Evolutionary conservation across 2,329 filamentous ascomycete species (phyloP), one percentile per base, ranked within the genome.

Genomic region (Alternaria dauci): DNA sequence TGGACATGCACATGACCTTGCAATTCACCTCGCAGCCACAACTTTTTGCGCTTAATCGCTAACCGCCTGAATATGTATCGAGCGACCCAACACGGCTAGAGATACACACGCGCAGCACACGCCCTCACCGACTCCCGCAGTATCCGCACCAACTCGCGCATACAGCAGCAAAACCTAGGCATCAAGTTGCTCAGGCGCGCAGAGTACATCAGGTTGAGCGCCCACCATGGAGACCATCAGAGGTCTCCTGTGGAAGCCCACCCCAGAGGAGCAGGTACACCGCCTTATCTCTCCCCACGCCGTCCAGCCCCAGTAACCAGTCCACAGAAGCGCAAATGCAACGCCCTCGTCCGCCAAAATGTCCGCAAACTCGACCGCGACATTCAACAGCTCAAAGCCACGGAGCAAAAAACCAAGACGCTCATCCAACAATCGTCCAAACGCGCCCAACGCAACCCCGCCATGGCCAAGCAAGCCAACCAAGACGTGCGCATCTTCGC

Each of bases 331-430:
- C 90, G 94, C 66, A 98, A 97, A 89, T 98, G 94, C 81, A 97
- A 97, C 80, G 84, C 88, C 63, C 87, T 98, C 63, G 91, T 99
- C 72, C 92, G 94, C 62, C 83, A 89, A 76, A 97, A 98, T 80
- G 91, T 93, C 64, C 93, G 95, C 75, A 94, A 96, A 77, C 87
- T 99, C 72, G 95, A 99, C 79, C 94, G 95, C 76, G 94, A 98
- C 81, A 94, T 99, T 76, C 81, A 85, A 55, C 85, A 89, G 67
- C 87, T 95, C 67, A 94, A 92, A 79, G 83, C 87, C 58, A 89
- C 92, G 68, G 94, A 99, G 78, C 65, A 71, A 54, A 79, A 79
- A 69, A 94, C 94, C 65, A 93, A 93, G 75, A 90, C 87, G 78
- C 88, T 92, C 68, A 98, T 98, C 79, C 78, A 96, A 55, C 87